Evolutionary conservation across 352 stramenopile genomes (phyloP).

Genomic region (Pythium aphanidermatum): DNA sequence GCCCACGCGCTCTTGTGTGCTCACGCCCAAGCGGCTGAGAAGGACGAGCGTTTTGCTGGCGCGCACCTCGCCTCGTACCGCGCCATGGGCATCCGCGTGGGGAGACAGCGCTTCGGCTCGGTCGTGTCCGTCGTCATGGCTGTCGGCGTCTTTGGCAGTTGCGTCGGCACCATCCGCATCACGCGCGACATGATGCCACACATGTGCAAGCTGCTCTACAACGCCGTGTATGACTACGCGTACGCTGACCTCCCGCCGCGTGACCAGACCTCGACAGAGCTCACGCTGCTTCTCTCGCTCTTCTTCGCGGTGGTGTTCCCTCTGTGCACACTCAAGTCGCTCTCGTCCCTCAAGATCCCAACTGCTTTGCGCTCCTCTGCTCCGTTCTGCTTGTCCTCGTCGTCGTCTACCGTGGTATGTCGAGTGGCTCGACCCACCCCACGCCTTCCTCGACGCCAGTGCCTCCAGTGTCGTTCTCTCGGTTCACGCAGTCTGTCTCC

Average conservation of each 20-base stretch:
- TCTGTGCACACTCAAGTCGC: constrained; percentile 18
- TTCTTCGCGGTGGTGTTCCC: constrained; percentile 21
- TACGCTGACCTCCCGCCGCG: neutral
- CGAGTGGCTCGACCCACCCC: neutral
- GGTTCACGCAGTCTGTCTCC: constrained; percentile 18
- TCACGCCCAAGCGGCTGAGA: constrained; percentile 7
- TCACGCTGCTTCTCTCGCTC: constrained; percentile 10
- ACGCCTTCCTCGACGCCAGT: neutral
- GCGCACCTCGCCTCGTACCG: constrained; percentile 15
- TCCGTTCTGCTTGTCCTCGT: constrained; percentile 20
- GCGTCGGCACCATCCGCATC: constrained; percentile 24
- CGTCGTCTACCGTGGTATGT: constrained; percentile 12
- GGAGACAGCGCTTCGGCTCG: constrained; percentile 8
- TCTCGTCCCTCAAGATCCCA: constrained; percentile 21
- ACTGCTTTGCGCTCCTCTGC: constrained; percentile 19
- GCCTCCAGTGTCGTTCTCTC: constrained; percentile 4
- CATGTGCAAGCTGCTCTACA: constrained; percentile 3
- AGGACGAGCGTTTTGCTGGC: constrained; percentile 4
- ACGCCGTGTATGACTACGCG: neutral
- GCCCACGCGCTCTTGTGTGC: constrained; percentile 19
- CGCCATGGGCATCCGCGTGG: constrained; percentile 11
- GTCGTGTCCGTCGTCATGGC: constrained; percentile 22
- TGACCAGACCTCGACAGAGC: neutral
- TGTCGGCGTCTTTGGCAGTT: constrained; percentile 23
- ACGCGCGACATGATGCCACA: constrained; percentile 18